Conservation (phyloP, 192 early-diverging fungal genomes). For the Coemansia sp. region DNA sequence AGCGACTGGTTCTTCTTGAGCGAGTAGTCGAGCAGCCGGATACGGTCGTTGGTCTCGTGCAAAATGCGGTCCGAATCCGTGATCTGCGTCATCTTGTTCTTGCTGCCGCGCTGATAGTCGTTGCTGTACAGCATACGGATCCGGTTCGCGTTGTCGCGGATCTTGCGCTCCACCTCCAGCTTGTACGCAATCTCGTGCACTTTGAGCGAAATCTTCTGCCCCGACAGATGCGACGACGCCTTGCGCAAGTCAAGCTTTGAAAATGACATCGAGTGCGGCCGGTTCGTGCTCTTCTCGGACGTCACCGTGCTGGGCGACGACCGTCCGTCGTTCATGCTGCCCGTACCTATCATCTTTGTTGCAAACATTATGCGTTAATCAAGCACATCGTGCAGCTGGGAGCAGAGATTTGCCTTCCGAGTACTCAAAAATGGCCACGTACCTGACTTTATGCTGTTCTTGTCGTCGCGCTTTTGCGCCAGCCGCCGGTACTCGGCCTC, state of each 20-base stretch:
- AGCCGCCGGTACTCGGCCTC: conserved; percentile 65
- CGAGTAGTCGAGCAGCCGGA: conserved; percentile 68
- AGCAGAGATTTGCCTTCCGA: not conserved
- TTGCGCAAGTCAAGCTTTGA: conserved; percentile 66
- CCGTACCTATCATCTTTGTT: not conserved
- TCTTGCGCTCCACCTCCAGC: conserved; percentile 91
- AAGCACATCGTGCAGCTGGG: not conserved
- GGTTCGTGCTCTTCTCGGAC: conserved; percentile 16
- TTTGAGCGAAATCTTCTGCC: conserved; percentile 76
- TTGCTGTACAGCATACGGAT: conserved; percentile 50
- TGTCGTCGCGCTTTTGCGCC: conserved; percentile 58
- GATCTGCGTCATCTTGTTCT: conserved; percentile 54
- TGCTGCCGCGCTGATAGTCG: conserved; percentile 49
- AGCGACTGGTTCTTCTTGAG: conserved; percentile 85
- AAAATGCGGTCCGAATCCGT: conserved; percentile 41
- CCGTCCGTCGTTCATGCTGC: conserved; percentile 24
- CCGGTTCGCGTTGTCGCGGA: conserved; percentile 62
- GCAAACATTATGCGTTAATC: not conserved
- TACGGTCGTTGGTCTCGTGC: conserved; percentile 71
- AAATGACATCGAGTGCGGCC: conserved; percentile 43
- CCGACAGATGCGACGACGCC: conserved; percentile 64
- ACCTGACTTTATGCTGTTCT: conserved; percentile 47
- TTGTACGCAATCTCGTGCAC: conserved; percentile 85
- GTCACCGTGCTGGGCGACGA: conserved; percentile 23
- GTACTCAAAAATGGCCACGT: not conserved